Base-by-base conservation (phyloP, 331 rosid genomes). In the Ulmus americana region DNA sequence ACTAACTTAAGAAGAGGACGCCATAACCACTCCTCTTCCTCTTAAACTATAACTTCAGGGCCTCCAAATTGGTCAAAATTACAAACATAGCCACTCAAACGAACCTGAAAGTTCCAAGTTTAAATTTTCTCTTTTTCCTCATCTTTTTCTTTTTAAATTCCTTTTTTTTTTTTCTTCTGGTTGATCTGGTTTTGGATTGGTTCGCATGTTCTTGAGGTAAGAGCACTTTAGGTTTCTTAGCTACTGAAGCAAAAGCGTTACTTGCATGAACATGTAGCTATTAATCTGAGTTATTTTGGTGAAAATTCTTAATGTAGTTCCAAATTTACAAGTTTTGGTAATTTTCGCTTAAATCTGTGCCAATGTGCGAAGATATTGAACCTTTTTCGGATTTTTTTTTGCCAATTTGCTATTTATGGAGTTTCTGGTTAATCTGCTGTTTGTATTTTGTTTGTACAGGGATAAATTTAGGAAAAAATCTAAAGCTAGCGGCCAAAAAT, bases 1-100 rank as follows among this genome's bases (percentile, higher is more conserved):
- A 70, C 63, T 54, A 49, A 28, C 52, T 70, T 61, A 40, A 39
- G 94, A 86, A 42, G 77, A 56, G 56, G 88, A 91, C 88, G 71
- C 83, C 80, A 79, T 76, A 90, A 79, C 95, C 68, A 69, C 74
- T 65, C 39, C 79, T 68, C 68, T 20, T 51, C 48, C 48, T 45
- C 65, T 63, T 70, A 70, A 69, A 76, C 55, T 58, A 53, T 16
- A 20, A 7, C 35, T 28, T 28, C 35, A 28, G 35, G 16, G 4
- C 56, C 56, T 9, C 59, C 10, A 3, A 22, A 22, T 18, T 4
- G 4, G 7, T 13, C 59, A 6, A 59, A 18, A 65, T 11, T 14
- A 45, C 70, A 50, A 51, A 53, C 53, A 15, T 12, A 50, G 63
- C 57, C 56, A 18, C 39, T 15, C n/a, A 68, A 45, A 44, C 52